phyloP scores from a whole-genome alignment of 495 filamentous ascomycete species.

The Penicillium ochrochloron region DNA sequence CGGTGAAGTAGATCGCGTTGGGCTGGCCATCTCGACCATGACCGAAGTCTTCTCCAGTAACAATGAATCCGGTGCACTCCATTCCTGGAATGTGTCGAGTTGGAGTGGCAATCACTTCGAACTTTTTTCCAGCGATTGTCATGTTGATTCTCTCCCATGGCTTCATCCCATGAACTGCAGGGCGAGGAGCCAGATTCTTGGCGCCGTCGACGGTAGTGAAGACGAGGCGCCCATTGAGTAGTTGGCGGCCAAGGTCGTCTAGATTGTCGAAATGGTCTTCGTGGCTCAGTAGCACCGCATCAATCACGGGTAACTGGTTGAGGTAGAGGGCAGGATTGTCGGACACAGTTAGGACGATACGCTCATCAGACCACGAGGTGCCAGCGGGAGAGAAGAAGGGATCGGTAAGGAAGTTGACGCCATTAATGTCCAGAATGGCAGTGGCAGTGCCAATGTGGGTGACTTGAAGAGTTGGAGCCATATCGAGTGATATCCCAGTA shows the following conservation, averaged over 20 bases:
- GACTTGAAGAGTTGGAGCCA: conserved; percentile 2
- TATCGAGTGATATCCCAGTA: background rate
- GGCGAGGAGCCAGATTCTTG: conserved; percentile 44
- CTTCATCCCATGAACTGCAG: conserved; percentile 47
- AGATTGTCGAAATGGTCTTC: conserved; percentile 62
- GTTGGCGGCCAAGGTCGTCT: conserved; percentile 43
- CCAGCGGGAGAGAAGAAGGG: conserved; percentile 56
- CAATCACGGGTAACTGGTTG: conserved; percentile 47
- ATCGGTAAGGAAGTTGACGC: conserved; percentile 55
- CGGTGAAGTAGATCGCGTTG: conserved; percentile 60
- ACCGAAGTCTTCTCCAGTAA: conserved; percentile 47
- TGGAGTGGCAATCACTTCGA: conserved; percentile 48
- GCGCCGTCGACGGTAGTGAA: conserved; percentile 56
- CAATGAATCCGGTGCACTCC: conserved; percentile 55
- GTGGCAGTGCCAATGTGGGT: conserved; percentile 59
- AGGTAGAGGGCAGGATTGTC: conserved; percentile 35
- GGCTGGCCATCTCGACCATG: conserved; percentile 39
- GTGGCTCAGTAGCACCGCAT: conserved; percentile 57
- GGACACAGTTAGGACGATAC: conserved; percentile 37
- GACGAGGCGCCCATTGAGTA: conserved; percentile 54
- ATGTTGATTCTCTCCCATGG: conserved; percentile 34
- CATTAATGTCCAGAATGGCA: conserved; percentile 52
- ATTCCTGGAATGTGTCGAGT: conserved; percentile 50
- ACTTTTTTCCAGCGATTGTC: conserved; percentile 30
- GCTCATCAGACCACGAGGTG: conserved; percentile 33